These are phyloP conservation scores for Oryza longistaminata DNA, from an alignment of 176 grass and related monocot genomes.

Conservation along the genomic window DNA sequence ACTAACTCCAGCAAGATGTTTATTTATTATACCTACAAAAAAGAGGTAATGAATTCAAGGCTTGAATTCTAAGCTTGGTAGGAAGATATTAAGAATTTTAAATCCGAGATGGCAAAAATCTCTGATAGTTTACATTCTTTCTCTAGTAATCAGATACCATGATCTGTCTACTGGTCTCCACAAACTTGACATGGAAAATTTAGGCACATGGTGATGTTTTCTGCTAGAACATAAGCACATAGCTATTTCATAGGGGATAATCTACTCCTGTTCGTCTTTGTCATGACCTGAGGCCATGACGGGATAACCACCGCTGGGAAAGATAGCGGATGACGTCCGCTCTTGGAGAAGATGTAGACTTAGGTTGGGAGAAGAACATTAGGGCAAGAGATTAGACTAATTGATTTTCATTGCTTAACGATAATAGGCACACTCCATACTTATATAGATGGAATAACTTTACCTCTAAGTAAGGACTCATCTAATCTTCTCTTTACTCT, in stretches of 20 bases:
- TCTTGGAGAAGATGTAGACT: no score
- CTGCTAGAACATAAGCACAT: background rate
- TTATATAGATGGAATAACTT: no score
- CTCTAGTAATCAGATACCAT: background rate
- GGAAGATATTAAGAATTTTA: background rate
- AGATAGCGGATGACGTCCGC: no score
- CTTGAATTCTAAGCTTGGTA: background rate
- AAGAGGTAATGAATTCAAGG: background rate
- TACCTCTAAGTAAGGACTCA: no score
- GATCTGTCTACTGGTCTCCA: background rate
- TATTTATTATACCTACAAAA: background rate
- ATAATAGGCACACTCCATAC: no score
- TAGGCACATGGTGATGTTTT: constrained; percentile 5
- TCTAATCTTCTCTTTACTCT: no score
- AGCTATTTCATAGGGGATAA: background rate
- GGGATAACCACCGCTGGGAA: no score
- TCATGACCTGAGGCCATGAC: no score
- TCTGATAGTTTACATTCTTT: background rate
- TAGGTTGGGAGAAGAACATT: no score
- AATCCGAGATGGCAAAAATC: background rate
- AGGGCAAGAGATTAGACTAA: no score
- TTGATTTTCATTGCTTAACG: no score
- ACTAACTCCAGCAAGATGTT: background rate
- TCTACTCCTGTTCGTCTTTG: background rate
- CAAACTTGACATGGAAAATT: constrained; percentile 21